phyloP scores from a whole-genome alignment of 441 rosid species.

The Pelargonium myrrhifolium region DNA sequence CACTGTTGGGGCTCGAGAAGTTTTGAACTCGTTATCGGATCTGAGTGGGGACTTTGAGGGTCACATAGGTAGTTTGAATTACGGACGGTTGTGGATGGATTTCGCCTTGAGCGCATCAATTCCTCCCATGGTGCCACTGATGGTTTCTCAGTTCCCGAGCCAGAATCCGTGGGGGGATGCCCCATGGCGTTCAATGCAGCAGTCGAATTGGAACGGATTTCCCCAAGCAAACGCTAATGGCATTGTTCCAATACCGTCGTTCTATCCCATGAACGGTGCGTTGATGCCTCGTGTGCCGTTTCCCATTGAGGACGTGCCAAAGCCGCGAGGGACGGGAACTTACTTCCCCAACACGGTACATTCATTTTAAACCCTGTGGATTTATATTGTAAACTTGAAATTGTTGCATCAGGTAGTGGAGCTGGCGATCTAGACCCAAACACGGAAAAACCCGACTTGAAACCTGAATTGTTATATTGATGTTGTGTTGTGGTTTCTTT shows the following conservation, averaged over 20 bases:
- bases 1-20: slow-evolving; percentile 10
- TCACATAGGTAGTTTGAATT: slow-evolving; percentile 35
- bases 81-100: slow-evolving; percentile 41
- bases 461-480: slow-evolving; percentile 11
- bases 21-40: slow-evolving; percentile 16
- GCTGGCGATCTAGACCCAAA: too few species aligned
- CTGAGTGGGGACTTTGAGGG: slow-evolving; percentile 21
- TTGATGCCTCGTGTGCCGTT: slow-evolving; percentile 32
- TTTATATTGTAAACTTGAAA: not conserved
- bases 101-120: slow-evolving; percentile 32
- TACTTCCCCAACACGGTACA: slow-evolving; percentile 76
- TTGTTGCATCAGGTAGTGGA: slow-evolving; percentile 4
- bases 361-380: slow-evolving; percentile 15
- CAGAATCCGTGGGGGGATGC: slow-evolving; percentile 45
- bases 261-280: slow-evolving; percentile 32
- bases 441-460: too few species aligned
- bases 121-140: slow-evolving; percentile 18
- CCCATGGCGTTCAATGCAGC: slow-evolving; percentile 26
- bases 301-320: slow-evolving; percentile 54
- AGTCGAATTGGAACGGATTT: slow-evolving; percentile 24
- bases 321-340: slow-evolving; percentile 80
- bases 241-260: slow-evolving; percentile 32
- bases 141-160: slow-evolving; percentile 38
- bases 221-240: slow-evolving; percentile 42
- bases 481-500: slow-evolving; percentile 15